phyloP scores from a whole-genome alignment of 352 stramenopile species.

The Phytophthora constricta region DNA sequence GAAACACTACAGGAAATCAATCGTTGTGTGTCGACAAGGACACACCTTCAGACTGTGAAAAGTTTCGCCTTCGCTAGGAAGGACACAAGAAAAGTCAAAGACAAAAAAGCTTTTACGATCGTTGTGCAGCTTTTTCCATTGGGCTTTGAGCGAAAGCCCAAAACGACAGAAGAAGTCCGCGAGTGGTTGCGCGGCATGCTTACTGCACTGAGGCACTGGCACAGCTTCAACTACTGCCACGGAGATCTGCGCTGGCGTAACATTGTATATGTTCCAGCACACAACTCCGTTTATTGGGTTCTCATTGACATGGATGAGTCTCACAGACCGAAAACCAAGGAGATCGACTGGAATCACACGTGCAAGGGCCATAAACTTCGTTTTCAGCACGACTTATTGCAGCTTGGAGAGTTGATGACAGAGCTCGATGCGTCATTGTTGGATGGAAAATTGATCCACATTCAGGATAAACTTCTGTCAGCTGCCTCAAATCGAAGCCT shows the following conservation, averaged over 20 bases:
- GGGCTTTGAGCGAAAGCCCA: not conserved
- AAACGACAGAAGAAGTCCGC: slow-evolving; percentile 8
- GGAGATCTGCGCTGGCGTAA: slow-evolving; percentile 26
- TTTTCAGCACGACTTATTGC: slow-evolving; percentile 29
- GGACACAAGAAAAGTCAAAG: not conserved
- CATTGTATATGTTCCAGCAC: slow-evolving; percentile 24
- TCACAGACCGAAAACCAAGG: slow-evolving; percentile 6
- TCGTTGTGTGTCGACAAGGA: not conserved
- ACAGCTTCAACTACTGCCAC: slow-evolving; percentile 24
- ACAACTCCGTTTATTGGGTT: slow-evolving; percentile 18
- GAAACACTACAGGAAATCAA: not conserved
- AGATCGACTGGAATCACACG: slow-evolving; percentile 23
- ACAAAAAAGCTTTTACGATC: not conserved
- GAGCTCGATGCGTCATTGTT: too few species aligned
- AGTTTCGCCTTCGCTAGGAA: not conserved
- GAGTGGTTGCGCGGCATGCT: slow-evolving; percentile 23
- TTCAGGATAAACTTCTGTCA: too few species aligned
- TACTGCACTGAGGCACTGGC: slow-evolving; percentile 19
- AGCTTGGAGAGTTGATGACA: slow-evolving; percentile 18
- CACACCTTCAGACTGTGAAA: not conserved
- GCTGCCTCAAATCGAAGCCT: too few species aligned
- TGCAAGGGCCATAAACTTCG: slow-evolving; percentile 6
- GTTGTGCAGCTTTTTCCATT: not conserved
- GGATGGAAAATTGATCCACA: too few species aligned
- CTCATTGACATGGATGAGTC: slow-evolving; percentile 32